Evolutionary conservation across 768 basidiomycete genomes (phyloP), one percentile per base, ranked within the genome.

Genomic region (Butyriboletus loyo): DNA sequence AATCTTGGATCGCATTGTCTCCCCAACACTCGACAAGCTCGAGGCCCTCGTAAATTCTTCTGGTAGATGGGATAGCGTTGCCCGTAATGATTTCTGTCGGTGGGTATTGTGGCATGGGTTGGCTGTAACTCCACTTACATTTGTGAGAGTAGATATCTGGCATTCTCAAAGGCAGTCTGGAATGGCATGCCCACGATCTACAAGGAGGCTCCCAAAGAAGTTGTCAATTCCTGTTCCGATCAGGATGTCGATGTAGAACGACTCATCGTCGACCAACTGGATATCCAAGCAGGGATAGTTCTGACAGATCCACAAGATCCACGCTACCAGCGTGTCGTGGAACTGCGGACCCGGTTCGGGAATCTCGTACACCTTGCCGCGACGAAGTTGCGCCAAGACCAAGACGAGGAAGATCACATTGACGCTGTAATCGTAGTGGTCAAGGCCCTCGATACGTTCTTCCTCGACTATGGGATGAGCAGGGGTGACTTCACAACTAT

Each of bases 71-170:
- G 82, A 88, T 61, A 81, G 72, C 51, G 70, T 81, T 38, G 75
- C 80, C 54, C 81, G 87, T 36, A 91, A 89, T 61, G 89, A 90
- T 66, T 90, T 92, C 63, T 97, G 94, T 72, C 81, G 92, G 82
- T 87, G 69, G 53, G 75, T 65, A 21, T 27, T 55, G 27, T 1
- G n/a, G 31, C 41, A 30, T 39, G 17, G 11, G 25, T 58, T 1
- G 39, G 15, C 19, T 30, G 25, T 49, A 28, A 15, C 39, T 35
- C 27, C 25, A 28, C 11, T 53, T 48, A 61, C 31, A 31, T 51
- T 2, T 43, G 5, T 49, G 46, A 41, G 36, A 11, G n/a, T 53
- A 82, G 90, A 42, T 85, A 83, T 65, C 71, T 92, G 38, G 81
- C 86, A 55, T 80, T 84, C 25, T 81, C 86, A 17, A 80, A 86